Conservation (phyloP, 345 rosid genomes). For the Salix caprea region DNA sequence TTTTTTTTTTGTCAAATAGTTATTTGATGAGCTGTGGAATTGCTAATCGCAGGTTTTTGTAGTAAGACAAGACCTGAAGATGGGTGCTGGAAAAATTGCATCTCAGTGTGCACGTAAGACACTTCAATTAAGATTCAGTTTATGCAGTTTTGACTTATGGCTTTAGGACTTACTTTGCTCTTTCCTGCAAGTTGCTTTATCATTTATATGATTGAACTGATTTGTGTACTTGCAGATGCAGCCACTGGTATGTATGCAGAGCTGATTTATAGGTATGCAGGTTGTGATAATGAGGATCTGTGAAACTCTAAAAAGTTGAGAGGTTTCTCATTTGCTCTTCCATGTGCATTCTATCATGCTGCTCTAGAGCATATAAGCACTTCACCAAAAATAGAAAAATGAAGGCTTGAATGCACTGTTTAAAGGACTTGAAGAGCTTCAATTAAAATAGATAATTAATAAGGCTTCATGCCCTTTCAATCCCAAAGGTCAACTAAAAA, state of each 20-base stretch:
- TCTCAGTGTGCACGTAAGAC: constrained; percentile 92
- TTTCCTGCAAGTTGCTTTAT: neutral
- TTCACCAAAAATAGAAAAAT: neutral
- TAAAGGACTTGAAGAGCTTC: neutral
- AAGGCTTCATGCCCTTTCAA: neutral
- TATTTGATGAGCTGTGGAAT: constrained; percentile 2
- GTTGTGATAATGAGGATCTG: neutral
- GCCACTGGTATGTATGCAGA: constrained; percentile 86
- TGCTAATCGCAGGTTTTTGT: constrained; percentile 65
- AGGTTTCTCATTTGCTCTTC: neutral
- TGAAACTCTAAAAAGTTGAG: neutral
- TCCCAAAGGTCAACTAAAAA: neutral
- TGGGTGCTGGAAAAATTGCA: constrained; percentile 79
- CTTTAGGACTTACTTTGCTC: neutral
- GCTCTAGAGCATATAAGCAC: neutral
- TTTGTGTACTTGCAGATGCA: constrained; percentile 54
- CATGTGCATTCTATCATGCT: neutral
- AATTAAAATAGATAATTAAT: neutral
- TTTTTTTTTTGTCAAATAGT: neutral
- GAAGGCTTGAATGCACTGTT: neutral
- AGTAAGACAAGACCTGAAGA: constrained; percentile 88
- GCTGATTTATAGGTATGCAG: constrained; percentile 61
- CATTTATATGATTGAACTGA: constrained; percentile 3
- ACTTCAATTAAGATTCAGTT: neutral
- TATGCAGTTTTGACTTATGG: neutral